phyloP scores from a whole-genome alignment of 345 rosid genomes.

The Acer negundo region DNA sequence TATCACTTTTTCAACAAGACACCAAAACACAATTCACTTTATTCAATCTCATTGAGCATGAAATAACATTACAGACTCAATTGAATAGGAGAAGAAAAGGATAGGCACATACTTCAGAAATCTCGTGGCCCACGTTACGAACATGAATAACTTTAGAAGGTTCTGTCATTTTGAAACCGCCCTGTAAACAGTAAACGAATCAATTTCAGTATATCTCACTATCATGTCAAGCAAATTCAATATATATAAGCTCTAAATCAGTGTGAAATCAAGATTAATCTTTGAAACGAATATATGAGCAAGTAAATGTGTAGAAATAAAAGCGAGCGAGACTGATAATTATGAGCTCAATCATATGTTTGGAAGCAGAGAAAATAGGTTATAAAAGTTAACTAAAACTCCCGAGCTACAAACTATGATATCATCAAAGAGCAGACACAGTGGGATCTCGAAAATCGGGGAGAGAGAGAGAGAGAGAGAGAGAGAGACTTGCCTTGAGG shows the following conservation, averaged over 20 bases:
- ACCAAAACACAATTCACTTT: not conserved
- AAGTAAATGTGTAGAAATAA: not conserved
- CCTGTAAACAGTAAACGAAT: constrained; percentile 10
- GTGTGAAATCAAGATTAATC: not conserved
- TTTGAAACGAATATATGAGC: not conserved
- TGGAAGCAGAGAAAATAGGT: not conserved
- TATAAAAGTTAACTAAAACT: no score
- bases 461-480: not conserved
- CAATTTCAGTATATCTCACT: not conserved
- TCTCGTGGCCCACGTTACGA: constrained; percentile 96
- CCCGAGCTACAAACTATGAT: not conserved
- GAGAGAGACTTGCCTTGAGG: constrained; percentile 1
- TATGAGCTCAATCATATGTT: no score
- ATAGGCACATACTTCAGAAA: constrained; percentile 71
- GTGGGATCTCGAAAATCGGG: not conserved
- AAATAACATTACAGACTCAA: not conserved
- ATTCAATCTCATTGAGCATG: no score
- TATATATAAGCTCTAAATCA: not conserved
- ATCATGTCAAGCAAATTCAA: not conserved
- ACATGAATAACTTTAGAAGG: constrained; percentile 97
- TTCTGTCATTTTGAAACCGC: constrained; percentile 60
- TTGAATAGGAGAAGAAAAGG: not conserved
- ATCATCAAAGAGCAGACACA: not conserved
- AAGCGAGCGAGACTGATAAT: not conserved
- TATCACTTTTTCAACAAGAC: not conserved